A percentile compares a stretch with the other conserved stretches of the same genome.
Conservation (phyloP, 2,329 filamentous ascomycete species). For the Phyllosticta paracitricarpa region DNA sequence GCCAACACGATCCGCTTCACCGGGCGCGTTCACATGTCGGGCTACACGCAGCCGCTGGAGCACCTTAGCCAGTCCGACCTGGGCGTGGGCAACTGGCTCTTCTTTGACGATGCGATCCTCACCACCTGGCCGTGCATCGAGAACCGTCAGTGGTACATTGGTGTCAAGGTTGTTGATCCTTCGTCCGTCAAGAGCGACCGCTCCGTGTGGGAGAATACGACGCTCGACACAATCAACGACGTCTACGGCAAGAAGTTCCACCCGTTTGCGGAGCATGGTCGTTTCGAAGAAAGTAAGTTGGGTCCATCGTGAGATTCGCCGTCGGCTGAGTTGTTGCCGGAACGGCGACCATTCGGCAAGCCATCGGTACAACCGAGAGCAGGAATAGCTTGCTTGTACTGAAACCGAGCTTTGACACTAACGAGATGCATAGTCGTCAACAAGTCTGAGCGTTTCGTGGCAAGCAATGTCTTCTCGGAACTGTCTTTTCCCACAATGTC, state of each 20-base stretch:
- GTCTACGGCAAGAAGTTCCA: background rate
- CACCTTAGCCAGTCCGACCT: background rate
- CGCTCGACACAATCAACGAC: background rate
- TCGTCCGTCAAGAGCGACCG: background rate
- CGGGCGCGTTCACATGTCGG: background rate
- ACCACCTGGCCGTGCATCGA: background rate
- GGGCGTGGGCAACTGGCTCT: background rate
- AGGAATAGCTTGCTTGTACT: background rate
- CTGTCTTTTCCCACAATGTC: background rate
- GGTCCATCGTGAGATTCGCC: background rate
- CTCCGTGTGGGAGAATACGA: background rate
- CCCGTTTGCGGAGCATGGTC: background rate
- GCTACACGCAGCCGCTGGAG: background rate
- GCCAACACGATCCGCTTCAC: background rate
- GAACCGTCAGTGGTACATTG: background rate
- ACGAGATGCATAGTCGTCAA: background rate
- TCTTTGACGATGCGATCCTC: background rate
- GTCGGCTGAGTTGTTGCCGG: background rate
- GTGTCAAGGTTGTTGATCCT: background rate
- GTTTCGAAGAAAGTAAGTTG: background rate
- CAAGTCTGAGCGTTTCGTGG: background rate
- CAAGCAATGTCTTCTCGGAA: background rate
- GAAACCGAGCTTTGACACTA: background rate
- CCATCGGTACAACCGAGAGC: background rate
- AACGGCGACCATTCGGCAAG: background rate